Base-by-base conservation (phyloP, 2,329 filamentous ascomycete species). In the Fusarium luffae region DNA sequence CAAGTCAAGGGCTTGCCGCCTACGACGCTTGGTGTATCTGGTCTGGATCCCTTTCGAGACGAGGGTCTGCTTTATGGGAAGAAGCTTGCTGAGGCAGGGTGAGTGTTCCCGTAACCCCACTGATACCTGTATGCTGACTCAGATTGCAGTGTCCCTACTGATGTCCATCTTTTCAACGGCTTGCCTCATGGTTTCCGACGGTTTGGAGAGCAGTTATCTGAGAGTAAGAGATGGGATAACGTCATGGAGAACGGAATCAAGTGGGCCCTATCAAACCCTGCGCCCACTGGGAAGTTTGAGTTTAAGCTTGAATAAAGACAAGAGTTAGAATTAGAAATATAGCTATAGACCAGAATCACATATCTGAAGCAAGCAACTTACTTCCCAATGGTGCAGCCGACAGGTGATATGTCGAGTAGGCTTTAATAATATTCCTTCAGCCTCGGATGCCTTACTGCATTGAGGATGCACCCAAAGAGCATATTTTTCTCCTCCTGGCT, bases 151-250 rank as follows among this genome's bases (percentile, higher is more conserved):
- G 82, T 87, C 1, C 81, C 85, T 0, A 86, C 85, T 0, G 75
- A 85, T 52, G 75, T 84, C 0, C 77, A 81, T 54, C 65, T 88
- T 1, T 88, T 87, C 69, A 80, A 77, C 28, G 86, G 86, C 0
- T 75, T 88, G 0, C 86, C 86, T 1, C 86, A 89, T 74, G 83
- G 82, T 0, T 86, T 86, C 49, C 61, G 77, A 2, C 67, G 75
- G 2, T 83, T 82, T 54, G 81, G 81, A 6, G 78, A 81, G 10
- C 77, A 75, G 16, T 50, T 85, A 7, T 43, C 52, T 13, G 79
- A 78, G 23, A 79, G 77, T 4, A 74, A 77, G 34, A 72, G 79
- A 30, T 85, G 82, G 82, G 83, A 85, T 49, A 69, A 75, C 16
- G 79, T 82, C 5, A 77, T 84, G 32, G 79, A 82, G 32, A 71